Base-by-base conservation (phyloP, 2,329 filamentous ascomycete genomes). In the Blumeriella jaapii region DNA sequence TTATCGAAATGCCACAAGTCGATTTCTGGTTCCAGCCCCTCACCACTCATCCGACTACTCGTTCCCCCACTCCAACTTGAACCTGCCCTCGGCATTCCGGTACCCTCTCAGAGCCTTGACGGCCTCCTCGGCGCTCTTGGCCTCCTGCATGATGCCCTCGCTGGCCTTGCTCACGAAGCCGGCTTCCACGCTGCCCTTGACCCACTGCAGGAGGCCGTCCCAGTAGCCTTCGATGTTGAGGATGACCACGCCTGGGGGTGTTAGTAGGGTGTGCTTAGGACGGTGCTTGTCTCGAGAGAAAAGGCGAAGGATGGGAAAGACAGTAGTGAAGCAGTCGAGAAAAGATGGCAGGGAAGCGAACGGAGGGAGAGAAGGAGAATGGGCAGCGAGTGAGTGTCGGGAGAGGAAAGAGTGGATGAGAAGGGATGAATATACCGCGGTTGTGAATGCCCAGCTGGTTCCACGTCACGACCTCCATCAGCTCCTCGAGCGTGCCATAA, bases 401-500 rank as follows among this genome's bases (percentile, higher is more conserved):
- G n/a, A n/a, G n/a, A n/a, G n/a, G n/a, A n/a, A n/a, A n/a, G n/a
- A n/a, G n/a, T n/a, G n/a, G n/a, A n/a, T n/a, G n/a, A n/a, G n/a
- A n/a, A n/a, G n/a, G n/a, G n/a, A n/a, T n/a, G n/a, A n/a, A n/a
- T n/a, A n/a, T n/a, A n/a, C n/a, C 82, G 31, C 71, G 67, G 49
- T 68, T 69, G 61, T 96, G 91, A 47, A 98, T 96, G 1, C 91
- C 89, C 31, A 98, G 63, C 63, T 96, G 91, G 59, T 95, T 96
- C 87, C 91, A 98, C 8, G 84, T 93, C 16, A 77, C 78, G 2
- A 84, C 75, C 63, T 93, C 84, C 60, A 94, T 86, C 55, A 98
- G 69, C 68, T 98, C 91, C 64, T 98, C 91, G 56, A 96, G 71
- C 2, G 91, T 98, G 13, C 91, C 91, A 59, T 89, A 98, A 1